Evolutionary conservation across 225 moss, liverwort and hornwort genomes (phyloP), one percentile per base, ranked within the genome.

Genomic region (Marchantia paleacea): DNA sequence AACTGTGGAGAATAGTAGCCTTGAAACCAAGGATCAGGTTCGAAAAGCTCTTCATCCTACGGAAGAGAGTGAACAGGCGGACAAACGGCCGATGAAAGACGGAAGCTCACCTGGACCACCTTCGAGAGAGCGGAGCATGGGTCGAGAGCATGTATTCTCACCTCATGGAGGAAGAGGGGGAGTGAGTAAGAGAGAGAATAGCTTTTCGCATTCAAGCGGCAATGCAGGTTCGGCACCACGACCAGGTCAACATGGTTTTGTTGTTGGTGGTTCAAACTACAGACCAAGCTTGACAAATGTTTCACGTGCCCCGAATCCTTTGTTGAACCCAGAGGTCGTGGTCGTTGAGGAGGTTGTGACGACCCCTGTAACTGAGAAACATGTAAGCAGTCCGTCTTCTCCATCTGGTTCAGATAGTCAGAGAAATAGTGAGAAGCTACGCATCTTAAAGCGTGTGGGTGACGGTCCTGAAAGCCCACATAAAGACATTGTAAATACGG

Each of bases 401-500:
- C 79, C 87, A 22, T 80, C 80, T 18, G 92, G 90, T 72, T 84
- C 82, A 55, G 93, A 97, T 82, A 61, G 62, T 73, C 82, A 87
- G 0, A 86, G 79, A 76, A 85, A 49, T 67, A 84, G 47, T 12
- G 93, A 90, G 29, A 94, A 83, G 70, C 79, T 86, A 2, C 93
- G 88, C 51, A 75, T 75, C 19, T 81, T 73, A 84, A 91, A 86
- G 80, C 93, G 88, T 54, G 69, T 79, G 48, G 88, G 84, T 39
- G 85, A 82, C 62, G 83, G 77, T 82, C 84, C 89, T 1, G 89
- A 94, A 58, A 91, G 91, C 72, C 90, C 90, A 50, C 88, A 55
- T 47, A 85, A 80, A 78, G 93, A 91, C 52, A 55, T 29, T 85
- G 81, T 80, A 0, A 72, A 79, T 51, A 60, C 58, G 25, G 31